Evolutionary conservation across 108 stramenopile genomes (phyloP), one percentile per base, ranked within the genome.

Genomic region (Parietichytrium sp.): DNA sequence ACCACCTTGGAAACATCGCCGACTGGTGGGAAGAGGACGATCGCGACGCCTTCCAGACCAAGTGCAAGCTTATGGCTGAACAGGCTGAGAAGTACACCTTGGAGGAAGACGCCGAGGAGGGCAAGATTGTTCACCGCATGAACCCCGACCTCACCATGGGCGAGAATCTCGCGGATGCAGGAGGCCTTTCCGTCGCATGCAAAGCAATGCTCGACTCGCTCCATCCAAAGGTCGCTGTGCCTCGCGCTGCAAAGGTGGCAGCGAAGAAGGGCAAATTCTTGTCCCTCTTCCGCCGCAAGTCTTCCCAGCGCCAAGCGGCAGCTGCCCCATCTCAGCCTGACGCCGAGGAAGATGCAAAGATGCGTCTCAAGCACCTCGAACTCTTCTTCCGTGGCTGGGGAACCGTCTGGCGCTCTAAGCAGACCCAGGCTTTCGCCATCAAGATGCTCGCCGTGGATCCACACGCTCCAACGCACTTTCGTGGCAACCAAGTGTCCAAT

Each of bases 11-110:
- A 10, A 92, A 91, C 80, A 87, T 94, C 90, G 84, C 85, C 7
- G 91, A 94, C 84, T 94, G 94, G 94, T 94, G 94, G 94, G 91
- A 18, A 4, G 90, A 50, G 90, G 91, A 81, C 79, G 83, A 79
- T 82, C 7, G 15, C 25, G 79, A 81, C 30, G 23, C 16, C 18
- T 84, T 55, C 54, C 52, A 47, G 16, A 36, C 10, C 0, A 54
- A 92, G 26, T 92, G 92, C 45, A 79, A 91, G 53, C 90, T 92
- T 0, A 92, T 93, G 91, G 91, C 91, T 1, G 84, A 92, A 29
- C 93, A 94, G 83, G 92, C 92, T 16, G 84, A 85, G 48, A 55
- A 85, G 72, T 91, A 88, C 79, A 81, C 88, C 83, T 91, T 94
- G 12, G 86, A 92, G 54, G 94, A 90, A 8, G 89, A 91, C 23